Percentiles rank a stretch among this genome's conserved stretches.
These are phyloP conservation scores for Carallia brachiata DNA, from an alignment of 345 rosid species.

Conservation along the genomic window DNA sequence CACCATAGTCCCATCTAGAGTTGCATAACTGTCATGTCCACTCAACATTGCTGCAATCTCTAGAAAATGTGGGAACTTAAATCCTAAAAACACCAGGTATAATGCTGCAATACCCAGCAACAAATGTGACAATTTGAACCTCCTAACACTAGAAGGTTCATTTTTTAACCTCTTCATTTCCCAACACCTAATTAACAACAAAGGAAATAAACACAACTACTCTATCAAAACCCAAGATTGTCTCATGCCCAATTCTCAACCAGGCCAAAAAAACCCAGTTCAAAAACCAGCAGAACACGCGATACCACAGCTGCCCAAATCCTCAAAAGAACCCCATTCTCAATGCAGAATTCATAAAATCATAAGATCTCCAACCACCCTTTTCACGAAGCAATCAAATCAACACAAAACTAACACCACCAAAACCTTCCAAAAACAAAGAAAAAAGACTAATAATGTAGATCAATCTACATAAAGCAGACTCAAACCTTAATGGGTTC, in stretches of 20 bases:
- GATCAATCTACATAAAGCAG: constrained; percentile 13
- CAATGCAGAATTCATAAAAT: constrained; percentile 17
- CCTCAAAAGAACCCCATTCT: constrained; percentile 19
- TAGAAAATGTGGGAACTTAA: constrained; percentile 79
- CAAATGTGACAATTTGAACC: constrained; percentile 77
- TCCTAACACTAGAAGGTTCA: constrained; percentile 54
- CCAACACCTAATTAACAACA: constrained; percentile 18
- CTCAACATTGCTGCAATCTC: constrained; percentile 63
- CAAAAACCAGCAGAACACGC: constrained; percentile 19
- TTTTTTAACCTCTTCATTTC: constrained; percentile 77
- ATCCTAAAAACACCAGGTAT: constrained; percentile 72
- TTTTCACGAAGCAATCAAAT: constrained; percentile 11
- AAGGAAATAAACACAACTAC: constrained; percentile 11
- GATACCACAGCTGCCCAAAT: constrained; percentile 7
- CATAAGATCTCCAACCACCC: constrained; percentile 8
- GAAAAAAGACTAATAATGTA: background rate
- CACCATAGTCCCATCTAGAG: constrained; percentile 41
- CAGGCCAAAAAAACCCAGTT: constrained; percentile 3
- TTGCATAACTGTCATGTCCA: constrained; percentile 61
- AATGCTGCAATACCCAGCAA: constrained; percentile 58
- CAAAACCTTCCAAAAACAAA: background rate
- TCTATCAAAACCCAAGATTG: constrained; percentile 21
- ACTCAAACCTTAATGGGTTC: constrained; percentile 16
- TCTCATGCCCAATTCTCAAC: constrained; percentile 20
- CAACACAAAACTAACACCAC: constrained; percentile 1